These are phyloP conservation scores for Wickerhamomyces kurtzmanii DNA, from an alignment of 805 yeast species.

Conservation along the genomic window DNA sequence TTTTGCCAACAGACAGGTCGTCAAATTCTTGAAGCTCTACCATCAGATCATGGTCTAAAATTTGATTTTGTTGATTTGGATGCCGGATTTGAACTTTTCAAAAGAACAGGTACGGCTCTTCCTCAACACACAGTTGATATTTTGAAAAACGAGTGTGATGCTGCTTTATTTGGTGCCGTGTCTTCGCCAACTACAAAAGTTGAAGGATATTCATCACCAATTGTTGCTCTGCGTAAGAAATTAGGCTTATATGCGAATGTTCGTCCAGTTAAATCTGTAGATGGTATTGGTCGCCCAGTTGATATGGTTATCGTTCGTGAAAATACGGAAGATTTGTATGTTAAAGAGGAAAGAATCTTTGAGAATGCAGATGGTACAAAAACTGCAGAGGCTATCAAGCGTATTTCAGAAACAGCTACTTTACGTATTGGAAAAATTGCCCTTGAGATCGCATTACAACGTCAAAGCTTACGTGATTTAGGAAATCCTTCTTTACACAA, in stretches of 20 bases:
- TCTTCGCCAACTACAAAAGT: slow-evolving; percentile 92
- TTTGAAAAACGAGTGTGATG: slow-evolving; percentile 78
- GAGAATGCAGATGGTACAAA: slow-evolving; percentile 72
- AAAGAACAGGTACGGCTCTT: slow-evolving; percentile 89
- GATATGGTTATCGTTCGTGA: slow-evolving; percentile 98
- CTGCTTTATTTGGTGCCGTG: slow-evolving; percentile 97
- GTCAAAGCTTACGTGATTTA: slow-evolving; percentile 67
- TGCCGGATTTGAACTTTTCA: slow-evolving; percentile 93
- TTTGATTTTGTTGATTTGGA: slow-evolving; percentile 83
- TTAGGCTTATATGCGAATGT: slow-evolving; percentile 93
- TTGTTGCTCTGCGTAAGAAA: slow-evolving; percentile 96
- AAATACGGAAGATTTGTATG: slow-evolving; percentile 95
- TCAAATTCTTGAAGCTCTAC: slow-evolving; percentile 75
- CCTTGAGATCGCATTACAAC: slow-evolving; percentile 83
- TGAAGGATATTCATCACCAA: slow-evolving; percentile 95
- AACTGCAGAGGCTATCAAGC: slow-evolving; percentile 96
- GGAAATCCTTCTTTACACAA: slow-evolving; percentile 43
- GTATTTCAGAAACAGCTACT: slow-evolving; percentile 86
- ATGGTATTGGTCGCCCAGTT: slow-evolving; percentile 77
- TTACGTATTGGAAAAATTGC: slow-evolving; percentile 85
- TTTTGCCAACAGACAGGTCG: slow-evolving; percentile 69
- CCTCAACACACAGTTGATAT: slow-evolving; percentile 85
- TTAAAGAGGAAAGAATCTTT: slow-evolving; percentile 81
- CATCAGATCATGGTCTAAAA: slow-evolving; percentile 61
- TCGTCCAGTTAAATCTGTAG: slow-evolving; percentile 93